These are phyloP conservation scores for Ophiocordyceps australis DNA, from an alignment of 2,329 filamentous ascomycete genomes.

Conservation along the genomic window DNA sequence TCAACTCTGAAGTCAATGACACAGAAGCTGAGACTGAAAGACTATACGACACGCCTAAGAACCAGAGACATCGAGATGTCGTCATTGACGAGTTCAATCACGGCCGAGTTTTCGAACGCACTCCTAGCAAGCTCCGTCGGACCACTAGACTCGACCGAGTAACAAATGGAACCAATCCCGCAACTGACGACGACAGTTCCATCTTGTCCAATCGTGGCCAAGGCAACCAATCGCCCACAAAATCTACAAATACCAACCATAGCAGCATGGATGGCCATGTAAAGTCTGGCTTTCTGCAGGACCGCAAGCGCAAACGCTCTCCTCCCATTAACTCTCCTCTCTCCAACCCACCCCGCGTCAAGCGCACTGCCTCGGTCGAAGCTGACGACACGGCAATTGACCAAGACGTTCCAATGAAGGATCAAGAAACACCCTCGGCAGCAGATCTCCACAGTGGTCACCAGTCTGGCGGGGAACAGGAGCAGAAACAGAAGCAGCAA, in stretches of 20 bases:
- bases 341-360: slow-evolving; percentile 28
- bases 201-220: slow-evolving; percentile 18
- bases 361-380: slow-evolving; percentile 31
- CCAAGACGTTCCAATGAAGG: slow-evolving; percentile 12
- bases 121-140: slow-evolving; percentile 60
- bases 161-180: slow-evolving; percentile 19
- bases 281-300: slow-evolving; percentile 14
- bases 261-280: slow-evolving; percentile 11
- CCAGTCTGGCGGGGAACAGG: slow-evolving; percentile 21
- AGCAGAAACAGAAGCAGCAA: too few species aligned
- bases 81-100: slow-evolving; percentile 36
- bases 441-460: slow-evolving; percentile 17
- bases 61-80: slow-evolving; percentile 41
- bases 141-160: slow-evolving; percentile 14
- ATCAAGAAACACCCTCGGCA: slow-evolving; percentile 17
- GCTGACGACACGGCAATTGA: slow-evolving; percentile 17
- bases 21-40: slow-evolving; percentile 91
- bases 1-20: slow-evolving; percentile 29
- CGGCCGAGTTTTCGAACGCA: slow-evolving; percentile 40
- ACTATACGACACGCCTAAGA: slow-evolving; percentile 72
- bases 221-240: slow-evolving; percentile 16
- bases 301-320: slow-evolving; percentile 33
- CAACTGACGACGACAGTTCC: slow-evolving; percentile 19
- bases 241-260: slow-evolving; percentile 10
- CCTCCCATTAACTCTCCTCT: slow-evolving; percentile 23